phyloP scores from a whole-genome alignment of 306 rosid species.

The Malus asiatica region DNA sequence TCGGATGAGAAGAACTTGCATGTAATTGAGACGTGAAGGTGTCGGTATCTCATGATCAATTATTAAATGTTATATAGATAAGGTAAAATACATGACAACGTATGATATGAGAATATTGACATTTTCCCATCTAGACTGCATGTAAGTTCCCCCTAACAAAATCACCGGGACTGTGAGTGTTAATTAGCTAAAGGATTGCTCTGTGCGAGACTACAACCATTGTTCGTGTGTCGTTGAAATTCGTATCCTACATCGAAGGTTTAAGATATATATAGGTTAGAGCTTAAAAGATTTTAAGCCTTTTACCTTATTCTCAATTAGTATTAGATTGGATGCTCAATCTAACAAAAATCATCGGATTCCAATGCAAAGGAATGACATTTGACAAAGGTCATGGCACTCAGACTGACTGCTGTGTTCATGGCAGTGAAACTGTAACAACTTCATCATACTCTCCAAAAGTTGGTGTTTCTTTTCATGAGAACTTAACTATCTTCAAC shows the following conservation, averaged over 20 bases:
- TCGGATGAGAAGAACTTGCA: neutral
- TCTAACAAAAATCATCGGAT: neutral
- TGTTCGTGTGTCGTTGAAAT: neutral
- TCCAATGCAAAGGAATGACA: neutral
- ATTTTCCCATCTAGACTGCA: no score
- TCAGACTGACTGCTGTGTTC: neutral
- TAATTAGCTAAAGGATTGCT: no score
- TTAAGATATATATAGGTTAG: neutral
- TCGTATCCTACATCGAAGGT: neutral
- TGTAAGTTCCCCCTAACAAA: no score
- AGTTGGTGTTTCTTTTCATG: neutral
- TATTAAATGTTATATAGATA: no score
- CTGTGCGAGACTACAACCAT: no score
- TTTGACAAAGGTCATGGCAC: neutral
- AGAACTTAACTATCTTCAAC: neutral
- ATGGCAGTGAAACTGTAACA: neutral
- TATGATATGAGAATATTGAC: neutral
- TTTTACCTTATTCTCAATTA: no score
- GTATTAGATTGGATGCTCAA: neutral
- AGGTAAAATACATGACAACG: neutral
- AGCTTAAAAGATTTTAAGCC: no score
- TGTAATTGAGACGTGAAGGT: no score
- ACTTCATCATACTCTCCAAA: neutral
- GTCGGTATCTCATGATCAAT: accelerated
- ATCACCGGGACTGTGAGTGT: no score